Percentiles rank a stretch among this genome's conserved stretches.
These are phyloP conservation scores for Zarea fungicola DNA, from an alignment of 2,329 filamentous ascomycete genomes.

Conservation along the genomic window DNA sequence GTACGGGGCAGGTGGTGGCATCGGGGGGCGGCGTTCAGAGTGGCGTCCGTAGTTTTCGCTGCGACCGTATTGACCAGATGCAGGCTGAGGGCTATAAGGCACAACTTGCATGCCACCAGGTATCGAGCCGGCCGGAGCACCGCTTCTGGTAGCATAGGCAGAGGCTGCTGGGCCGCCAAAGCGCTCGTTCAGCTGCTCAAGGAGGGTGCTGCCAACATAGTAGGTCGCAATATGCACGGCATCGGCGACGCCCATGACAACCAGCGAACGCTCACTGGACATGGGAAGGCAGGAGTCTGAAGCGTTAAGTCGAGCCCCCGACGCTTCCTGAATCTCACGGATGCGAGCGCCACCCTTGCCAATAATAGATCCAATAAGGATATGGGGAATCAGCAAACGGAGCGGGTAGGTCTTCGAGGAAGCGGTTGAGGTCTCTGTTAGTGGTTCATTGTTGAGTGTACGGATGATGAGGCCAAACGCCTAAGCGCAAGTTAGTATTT, in stretches of 20 bases:
- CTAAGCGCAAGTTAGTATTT: conserved; percentile 41
- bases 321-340: conserved; percentile 96
- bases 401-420: conserved; percentile 97
- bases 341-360: conserved; percentile 95
- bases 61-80: conserved; percentile 86
- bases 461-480: conserved; percentile 97
- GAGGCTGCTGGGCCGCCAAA: conserved; percentile 95
- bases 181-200: conserved; percentile 93
- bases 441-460: conserved; percentile 93
- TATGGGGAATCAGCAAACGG: conserved; percentile 89
- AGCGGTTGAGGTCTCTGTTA: conserved; percentile 80
- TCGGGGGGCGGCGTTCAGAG: conserved; percentile 69
- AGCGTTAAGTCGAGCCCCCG: conserved; percentile 90
- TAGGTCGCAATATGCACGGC: conserved; percentile 98
- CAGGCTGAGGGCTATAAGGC: conserved; percentile 92
- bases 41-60: conserved; percentile 77
- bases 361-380: conserved; percentile 97
- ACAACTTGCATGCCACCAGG: conserved; percentile 98
- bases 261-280: conserved; percentile 94
- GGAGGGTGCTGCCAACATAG: conserved; percentile 95
- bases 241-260: conserved; percentile 95
- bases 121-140: conserved; percentile 86
- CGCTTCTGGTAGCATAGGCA: conserved; percentile 94
- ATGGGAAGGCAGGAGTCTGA: conserved; percentile 92
- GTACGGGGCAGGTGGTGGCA: conserved; percentile 65